These are phyloP conservation scores for Seiridium unicorne DNA, from an alignment of 2,329 filamentous ascomycete genomes.

Conservation along the genomic window DNA sequence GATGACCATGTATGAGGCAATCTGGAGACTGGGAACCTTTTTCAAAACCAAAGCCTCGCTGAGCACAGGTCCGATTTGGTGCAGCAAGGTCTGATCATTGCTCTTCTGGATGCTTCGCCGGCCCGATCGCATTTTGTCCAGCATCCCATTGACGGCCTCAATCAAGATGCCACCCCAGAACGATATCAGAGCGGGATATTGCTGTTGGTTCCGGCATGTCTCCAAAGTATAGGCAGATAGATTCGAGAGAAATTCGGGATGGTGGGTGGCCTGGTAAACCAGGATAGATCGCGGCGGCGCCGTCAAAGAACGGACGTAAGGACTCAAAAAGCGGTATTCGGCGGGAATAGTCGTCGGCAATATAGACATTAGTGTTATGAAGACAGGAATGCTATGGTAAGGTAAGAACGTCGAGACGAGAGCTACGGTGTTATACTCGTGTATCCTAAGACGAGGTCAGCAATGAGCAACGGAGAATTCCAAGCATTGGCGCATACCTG, in stretches of 20 bases:
- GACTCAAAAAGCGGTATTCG: constrained; percentile 79
- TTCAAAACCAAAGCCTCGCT: constrained; percentile 76
- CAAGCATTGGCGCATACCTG: constrained; percentile 51
- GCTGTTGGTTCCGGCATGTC: constrained; percentile 67
- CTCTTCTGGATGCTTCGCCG: constrained; percentile 73
- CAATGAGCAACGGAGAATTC: background rate
- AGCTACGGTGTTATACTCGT: constrained; percentile 82
- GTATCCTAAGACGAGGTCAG: constrained; percentile 59
- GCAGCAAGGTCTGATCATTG: constrained; percentile 76
- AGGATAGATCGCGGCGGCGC: constrained; percentile 77
- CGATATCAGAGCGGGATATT: constrained; percentile 74
- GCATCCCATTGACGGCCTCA: constrained; percentile 78
- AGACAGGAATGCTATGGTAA: constrained; percentile 84
- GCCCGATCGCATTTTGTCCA: constrained; percentile 76
- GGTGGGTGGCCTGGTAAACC: constrained; percentile 79
- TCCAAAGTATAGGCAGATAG: constrained; percentile 79
- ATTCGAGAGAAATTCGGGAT: constrained; percentile 70
- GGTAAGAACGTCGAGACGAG: constrained; percentile 86
- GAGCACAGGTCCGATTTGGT: constrained; percentile 64
- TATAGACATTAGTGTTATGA: constrained; percentile 83
- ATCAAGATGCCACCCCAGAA: constrained; percentile 92
- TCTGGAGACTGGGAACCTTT: constrained; percentile 73
- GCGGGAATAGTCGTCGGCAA: constrained; percentile 72
- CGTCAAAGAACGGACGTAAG: constrained; percentile 77
- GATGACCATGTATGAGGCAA: constrained; percentile 89